A percentile compares a stretch with the other conserved stretches of the same genome.
phyloP scores from a whole-genome alignment of 257 asterid genomes.

The Plantago ovata region DNA sequence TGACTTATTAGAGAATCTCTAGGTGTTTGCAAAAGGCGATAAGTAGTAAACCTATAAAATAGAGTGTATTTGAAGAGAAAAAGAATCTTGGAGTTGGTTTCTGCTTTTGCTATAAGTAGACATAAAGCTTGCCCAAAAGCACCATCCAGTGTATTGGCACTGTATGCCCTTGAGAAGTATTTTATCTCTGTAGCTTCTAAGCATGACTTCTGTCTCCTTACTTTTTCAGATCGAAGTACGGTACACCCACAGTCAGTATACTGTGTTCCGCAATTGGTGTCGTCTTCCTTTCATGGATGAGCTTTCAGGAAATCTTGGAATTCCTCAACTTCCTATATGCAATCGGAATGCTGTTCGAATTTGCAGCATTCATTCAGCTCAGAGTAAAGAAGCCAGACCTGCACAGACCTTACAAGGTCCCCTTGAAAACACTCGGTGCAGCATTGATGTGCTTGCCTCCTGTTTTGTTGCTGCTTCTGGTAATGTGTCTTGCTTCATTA shows the following conservation, averaged over 20 bases:
- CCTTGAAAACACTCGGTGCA: constrained; percentile 63
- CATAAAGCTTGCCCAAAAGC: neutral
- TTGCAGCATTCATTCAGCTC: constrained; percentile 79
- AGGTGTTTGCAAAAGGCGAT: neutral
- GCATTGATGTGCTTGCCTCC: constrained; percentile 76
- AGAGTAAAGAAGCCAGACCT: constrained; percentile 72
- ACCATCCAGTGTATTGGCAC: neutral
- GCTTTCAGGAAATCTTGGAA: constrained; percentile 87
- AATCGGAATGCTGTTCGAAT: constrained; percentile 81
- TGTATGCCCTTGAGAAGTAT: neutral
- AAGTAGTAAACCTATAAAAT: neutral
- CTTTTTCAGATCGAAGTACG: constrained; percentile 68
- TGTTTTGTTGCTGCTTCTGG: constrained; percentile 60
- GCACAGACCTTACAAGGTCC: constrained; percentile 81
- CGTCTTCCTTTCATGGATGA: constrained; percentile 89
- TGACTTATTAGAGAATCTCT: neutral
- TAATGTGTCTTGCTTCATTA: constrained; percentile 75
- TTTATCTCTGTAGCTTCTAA: neutral
- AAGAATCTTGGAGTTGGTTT: neutral
- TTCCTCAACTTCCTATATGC: constrained; percentile 91
- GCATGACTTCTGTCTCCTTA: constrained; percentile 2
- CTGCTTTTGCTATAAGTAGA: neutral
- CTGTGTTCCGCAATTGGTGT: constrained; percentile 85
- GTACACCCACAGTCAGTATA: constrained; percentile 91
- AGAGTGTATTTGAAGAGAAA: neutral